A percentile compares a stretch with the other conserved stretches of the same genome.
Evolutionary conservation across 495 filamentous ascomycete species (phyloP).

Genomic region (Annulohypoxylon stygium): DNA sequence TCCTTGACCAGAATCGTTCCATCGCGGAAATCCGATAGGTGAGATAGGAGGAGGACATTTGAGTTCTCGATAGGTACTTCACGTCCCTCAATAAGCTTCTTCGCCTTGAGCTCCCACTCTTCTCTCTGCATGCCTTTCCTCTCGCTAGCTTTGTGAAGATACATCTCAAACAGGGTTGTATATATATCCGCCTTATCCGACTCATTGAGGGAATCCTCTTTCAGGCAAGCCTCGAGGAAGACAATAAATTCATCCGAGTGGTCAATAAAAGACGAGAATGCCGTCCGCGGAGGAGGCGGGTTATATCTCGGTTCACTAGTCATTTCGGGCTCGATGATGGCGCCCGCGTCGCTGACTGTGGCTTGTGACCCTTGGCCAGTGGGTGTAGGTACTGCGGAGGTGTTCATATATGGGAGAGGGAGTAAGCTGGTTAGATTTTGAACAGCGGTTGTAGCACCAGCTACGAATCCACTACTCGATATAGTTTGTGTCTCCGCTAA

Average conservation of each 20-base stretch:
- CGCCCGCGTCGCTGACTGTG: conserved; percentile 52
- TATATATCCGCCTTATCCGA: conserved; percentile 85
- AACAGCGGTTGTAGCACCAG: conserved; percentile 75
- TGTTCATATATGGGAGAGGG: conserved; percentile 88
- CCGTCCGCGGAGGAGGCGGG: conserved; percentile 85
- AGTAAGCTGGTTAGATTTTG: conserved; percentile 85
- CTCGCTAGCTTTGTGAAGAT: conserved; percentile 86
- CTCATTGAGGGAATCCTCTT: conserved; percentile 73
- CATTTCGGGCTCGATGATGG: conserved; percentile 50
- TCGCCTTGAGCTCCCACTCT: conserved; percentile 91
- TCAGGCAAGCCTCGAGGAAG: conserved; percentile 88
- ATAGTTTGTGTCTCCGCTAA: conserved; percentile 61
- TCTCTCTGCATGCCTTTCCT: conserved; percentile 73
- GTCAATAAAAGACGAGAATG: conserved; percentile 97
- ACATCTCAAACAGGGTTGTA: conserved; percentile 98
- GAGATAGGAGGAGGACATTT: conserved; percentile 91
- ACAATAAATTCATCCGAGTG: conserved; percentile 89
- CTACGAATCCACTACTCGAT: conserved; percentile 63
- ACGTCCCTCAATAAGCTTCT: conserved; percentile 79
- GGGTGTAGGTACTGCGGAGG: conserved; percentile 62
- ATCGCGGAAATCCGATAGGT: conserved; percentile 89
- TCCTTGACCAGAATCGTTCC: conserved; percentile 94
- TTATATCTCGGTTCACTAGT: conserved; percentile 64
- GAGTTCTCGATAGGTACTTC: conserved; percentile 91
- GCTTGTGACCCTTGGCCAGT: conserved; percentile 52